phyloP scores from a whole-genome alignment of 495 filamentous ascomycete genomes.

The Cercophora scortea region DNA sequence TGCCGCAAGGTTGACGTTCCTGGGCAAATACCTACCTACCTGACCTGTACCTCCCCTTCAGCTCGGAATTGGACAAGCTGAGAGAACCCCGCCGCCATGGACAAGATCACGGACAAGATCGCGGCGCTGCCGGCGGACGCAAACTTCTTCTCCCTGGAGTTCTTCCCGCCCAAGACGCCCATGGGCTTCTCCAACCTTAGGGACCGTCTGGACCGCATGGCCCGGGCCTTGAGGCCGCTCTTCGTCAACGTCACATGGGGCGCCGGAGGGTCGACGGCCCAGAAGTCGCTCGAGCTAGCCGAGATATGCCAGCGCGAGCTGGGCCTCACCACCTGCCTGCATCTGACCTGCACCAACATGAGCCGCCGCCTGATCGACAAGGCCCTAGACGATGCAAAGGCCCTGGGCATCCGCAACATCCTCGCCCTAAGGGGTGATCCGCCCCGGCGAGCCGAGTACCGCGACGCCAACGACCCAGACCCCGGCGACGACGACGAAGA shows the following conservation, averaged over 20 bases:
- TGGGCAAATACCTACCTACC: conserved; percentile 19
- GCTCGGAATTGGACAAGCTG: conserved; percentile 12
- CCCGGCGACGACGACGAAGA: conserved; percentile 51
- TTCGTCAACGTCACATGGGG: conserved; percentile 99
- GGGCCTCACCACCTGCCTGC: conserved; percentile 87
- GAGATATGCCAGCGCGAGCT: conserved; percentile 91
- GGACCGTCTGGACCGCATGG: conserved; percentile 91
- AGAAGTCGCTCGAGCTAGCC: conserved; percentile 85
- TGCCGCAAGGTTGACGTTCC: no score
- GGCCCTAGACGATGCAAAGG: conserved; percentile 85
- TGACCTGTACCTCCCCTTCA: conserved; percentile 6
- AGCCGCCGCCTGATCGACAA: conserved; percentile 76
- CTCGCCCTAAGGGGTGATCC: conserved; percentile 91
- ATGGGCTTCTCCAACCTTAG: conserved; percentile 93
- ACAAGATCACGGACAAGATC: conserved; percentile 96
- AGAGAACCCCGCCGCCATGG: conserved; percentile 49
- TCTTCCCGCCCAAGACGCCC: conserved; percentile 94
- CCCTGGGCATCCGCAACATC: conserved; percentile 89
- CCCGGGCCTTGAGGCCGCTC: conserved; percentile 76
- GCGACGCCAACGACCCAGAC: conserved; percentile 44
- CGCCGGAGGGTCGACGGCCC: conserved; percentile 83
- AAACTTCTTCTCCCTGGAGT: conserved; percentile 93
- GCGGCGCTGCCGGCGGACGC: conserved; percentile 74
- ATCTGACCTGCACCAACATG: conserved; percentile 98
- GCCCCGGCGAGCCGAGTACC: conserved; percentile 81